Conservation (phyloP, 2,329 filamentous ascomycete genomes). For the Myriangium duriaei region DNA sequence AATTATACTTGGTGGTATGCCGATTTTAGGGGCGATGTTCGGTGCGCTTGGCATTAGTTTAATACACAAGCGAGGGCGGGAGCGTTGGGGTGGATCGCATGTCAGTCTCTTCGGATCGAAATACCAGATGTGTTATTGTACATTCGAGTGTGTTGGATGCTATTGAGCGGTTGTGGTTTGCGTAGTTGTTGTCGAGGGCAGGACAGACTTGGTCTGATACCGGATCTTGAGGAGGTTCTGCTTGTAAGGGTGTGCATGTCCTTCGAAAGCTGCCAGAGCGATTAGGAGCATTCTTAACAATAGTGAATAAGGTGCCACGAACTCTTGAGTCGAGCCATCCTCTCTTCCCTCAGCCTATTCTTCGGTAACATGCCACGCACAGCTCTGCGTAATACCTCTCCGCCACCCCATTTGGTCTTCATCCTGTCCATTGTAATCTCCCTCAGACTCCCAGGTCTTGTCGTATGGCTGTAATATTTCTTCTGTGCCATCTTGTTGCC, state of each 20-base stretch:
- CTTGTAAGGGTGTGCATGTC: conserved; percentile 82
- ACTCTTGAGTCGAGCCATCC: conserved; percentile 76
- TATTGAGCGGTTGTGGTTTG: too few species aligned
- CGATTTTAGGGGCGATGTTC: too few species aligned
- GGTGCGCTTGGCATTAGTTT: neutral
- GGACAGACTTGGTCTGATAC: conserved; percentile 16
- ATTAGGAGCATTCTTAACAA: conserved; percentile 3
- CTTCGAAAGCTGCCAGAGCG: conserved; percentile 61
- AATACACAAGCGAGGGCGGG: neutral
- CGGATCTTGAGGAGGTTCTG: conserved; percentile 61
- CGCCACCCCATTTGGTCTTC: conserved; percentile 87
- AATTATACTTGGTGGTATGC: too few species aligned
- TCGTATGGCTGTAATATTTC: conserved; percentile 90
- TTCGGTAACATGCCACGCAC: conserved; percentile 97
- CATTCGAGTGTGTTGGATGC: too few species aligned
- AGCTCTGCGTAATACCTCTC: conserved; percentile 79
- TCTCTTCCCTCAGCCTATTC: conserved; percentile 79
- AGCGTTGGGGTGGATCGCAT: too few species aligned
- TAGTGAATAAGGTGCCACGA: conserved; percentile 19
- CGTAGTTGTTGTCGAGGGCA: too few species aligned
- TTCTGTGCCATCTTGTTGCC: conserved; percentile 91
- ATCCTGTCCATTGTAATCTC: conserved; percentile 88
- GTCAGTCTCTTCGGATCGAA: too few species aligned
- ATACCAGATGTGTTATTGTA: too few species aligned
- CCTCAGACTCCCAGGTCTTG: conserved; percentile 74